These are phyloP conservation scores for Penicillium vulpinum DNA, from an alignment of 2,329 filamentous ascomycete species.

Conservation along the genomic window DNA sequence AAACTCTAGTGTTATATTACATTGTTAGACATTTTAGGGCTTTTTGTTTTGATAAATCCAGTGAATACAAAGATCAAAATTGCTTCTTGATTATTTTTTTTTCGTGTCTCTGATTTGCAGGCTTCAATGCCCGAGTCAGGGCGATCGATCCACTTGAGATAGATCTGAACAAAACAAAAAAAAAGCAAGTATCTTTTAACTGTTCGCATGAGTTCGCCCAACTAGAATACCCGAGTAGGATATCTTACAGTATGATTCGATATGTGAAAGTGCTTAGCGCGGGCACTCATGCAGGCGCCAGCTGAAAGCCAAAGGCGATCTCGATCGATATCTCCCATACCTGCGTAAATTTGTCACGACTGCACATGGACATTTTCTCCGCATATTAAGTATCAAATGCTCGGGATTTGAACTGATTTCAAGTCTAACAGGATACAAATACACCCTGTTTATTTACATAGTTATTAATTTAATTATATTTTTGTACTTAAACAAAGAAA, in stretches of 20 bases:
- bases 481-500: too few relatives aligned
- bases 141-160: neutral
- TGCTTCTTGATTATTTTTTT: neutral
- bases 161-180: neutral
- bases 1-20: conserved; percentile 28
- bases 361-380: neutral
- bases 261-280: conserved; percentile 10
- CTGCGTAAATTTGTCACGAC: conserved; percentile 9
- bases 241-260: conserved; percentile 13
- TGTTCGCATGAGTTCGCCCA: neutral
- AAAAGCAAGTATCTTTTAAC: neutral
- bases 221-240: conserved; percentile 17
- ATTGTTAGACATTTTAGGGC: neutral
- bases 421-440: too few relatives aligned
- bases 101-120: neutral
- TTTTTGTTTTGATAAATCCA: neutral
- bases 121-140: neutral
- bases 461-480: too few relatives aligned
- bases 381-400: too few relatives aligned
- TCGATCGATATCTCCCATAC: too few relatives aligned
- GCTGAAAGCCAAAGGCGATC: conserved; percentile 14
- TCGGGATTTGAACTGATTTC: too few relatives aligned
- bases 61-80: too few relatives aligned
- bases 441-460: too few relatives aligned
- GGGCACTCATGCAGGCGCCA: conserved; percentile 12